A percentile compares a stretch with the other conserved stretches of the same genome.
These are phyloP conservation scores for Diddensiella transvaalensis DNA, from an alignment of 805 yeast genomes.

Conservation along the genomic window DNA sequence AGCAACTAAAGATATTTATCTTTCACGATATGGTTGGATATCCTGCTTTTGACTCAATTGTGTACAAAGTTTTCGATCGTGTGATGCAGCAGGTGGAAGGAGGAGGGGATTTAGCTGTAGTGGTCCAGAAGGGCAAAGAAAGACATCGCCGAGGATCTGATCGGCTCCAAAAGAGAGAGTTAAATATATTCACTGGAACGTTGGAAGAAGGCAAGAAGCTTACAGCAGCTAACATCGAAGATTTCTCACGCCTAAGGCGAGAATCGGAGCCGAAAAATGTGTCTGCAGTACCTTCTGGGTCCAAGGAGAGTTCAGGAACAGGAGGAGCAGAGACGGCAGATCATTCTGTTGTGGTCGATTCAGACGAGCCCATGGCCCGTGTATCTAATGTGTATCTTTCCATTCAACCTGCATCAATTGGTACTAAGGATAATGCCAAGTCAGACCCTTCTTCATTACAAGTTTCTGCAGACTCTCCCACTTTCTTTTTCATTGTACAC, in stretches of 20 bases:
- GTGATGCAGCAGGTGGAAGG: slow-evolving; percentile 73
- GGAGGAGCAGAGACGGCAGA: slow-evolving; percentile 16
- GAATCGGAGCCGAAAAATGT: slow-evolving; percentile 19
- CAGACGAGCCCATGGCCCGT: slow-evolving; percentile 24
- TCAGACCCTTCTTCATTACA: slow-evolving; percentile 1
- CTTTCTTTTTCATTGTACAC: slow-evolving; percentile 72
- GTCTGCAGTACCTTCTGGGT: background rate
- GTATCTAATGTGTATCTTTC: slow-evolving; percentile 66
- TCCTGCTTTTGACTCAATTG: slow-evolving; percentile 45
- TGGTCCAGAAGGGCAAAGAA: slow-evolving; percentile 45
- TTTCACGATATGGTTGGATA: slow-evolving; percentile 46
- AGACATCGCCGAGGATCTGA: slow-evolving; percentile 36
- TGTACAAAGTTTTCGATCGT: slow-evolving; percentile 48
- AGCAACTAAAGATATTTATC: slow-evolving; percentile 41
- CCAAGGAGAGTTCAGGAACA: slow-evolving; percentile 13
- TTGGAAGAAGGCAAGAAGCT: slow-evolving; percentile 82
- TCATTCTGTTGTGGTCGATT: slow-evolving; percentile 6
- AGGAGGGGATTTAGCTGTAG: slow-evolving; percentile 53
- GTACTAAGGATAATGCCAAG: slow-evolving; percentile 21
- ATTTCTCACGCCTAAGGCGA: slow-evolving; percentile 45
- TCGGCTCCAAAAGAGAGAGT: slow-evolving; percentile 39
- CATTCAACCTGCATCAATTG: slow-evolving; percentile 56
- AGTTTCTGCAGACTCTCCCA: slow-evolving; percentile 37
- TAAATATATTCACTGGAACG: slow-evolving; percentile 74
- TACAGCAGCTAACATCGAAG: slow-evolving; percentile 81